Evolutionary conservation across 805 yeast species (phyloP), one percentile per base, ranked within the genome.

Genomic region (Limtongia smithiae): DNA sequence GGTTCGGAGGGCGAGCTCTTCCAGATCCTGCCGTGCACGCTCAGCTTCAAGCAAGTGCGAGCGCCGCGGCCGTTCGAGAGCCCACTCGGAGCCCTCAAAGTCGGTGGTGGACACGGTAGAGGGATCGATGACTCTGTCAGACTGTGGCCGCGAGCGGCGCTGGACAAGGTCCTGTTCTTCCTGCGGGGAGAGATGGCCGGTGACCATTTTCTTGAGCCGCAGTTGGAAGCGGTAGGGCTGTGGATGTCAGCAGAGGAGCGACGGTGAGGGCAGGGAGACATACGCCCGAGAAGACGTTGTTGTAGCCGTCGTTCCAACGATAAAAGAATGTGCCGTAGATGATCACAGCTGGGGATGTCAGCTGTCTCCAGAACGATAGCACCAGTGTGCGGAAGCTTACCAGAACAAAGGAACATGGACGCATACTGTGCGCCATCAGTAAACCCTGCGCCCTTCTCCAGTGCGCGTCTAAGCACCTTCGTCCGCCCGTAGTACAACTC

Each of bases 261-360:
- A 15, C 22, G 8, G 20, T 12, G 31, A 33, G 24, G 9, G 30
- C 14, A 9, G 20, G 20, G n/a, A 24, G 8, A 33, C 46, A 31
- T 50, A 50, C 54, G 12, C 76, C 79, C 11, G 87, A 76, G 67
- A 86, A 80, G 6, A 83, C 80, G 60, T 86, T 82, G 49, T 86
- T 91, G 55, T 78, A 77, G 2, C 89, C 89, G 50, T 86, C 93
- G 62, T 87, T 85, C 95, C 95, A 86, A 44, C 88, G 71, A 64
- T 82, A 78, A 68, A 85, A 81, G 64, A 87, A 87, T 2, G 83
- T 76, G 20, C 81, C 80, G 60, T 81, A 83, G 1, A 77, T 63
- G 22, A 78, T 66, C 6, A 83, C 65, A 0, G 77, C 72, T 28
- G 72, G 69, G n/a, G n/a, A n/a, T n/a, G n/a, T n/a, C n/a, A n/a